Conservation (phyloP, 495 filamentous ascomycete species). For the Xylaria bambusicola region DNA sequence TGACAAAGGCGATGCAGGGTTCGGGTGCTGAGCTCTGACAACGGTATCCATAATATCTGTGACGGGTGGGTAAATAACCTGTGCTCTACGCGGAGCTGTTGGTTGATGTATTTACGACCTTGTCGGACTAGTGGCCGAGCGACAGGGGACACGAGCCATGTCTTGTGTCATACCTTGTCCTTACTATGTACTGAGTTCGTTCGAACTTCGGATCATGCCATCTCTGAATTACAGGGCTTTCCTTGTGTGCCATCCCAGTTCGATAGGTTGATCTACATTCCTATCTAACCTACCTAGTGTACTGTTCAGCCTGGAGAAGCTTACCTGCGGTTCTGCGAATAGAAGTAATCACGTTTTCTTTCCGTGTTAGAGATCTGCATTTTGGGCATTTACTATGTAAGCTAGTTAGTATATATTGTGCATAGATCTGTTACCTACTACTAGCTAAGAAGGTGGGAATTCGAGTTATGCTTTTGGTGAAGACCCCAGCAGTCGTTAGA, state of each 20-base stretch:
- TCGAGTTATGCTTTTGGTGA: too few relatives aligned
- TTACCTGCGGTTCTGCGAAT: too few relatives aligned
- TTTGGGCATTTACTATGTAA: too few relatives aligned
- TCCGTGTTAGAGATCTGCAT: too few relatives aligned
- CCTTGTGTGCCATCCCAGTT: background rate
- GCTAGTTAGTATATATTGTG: too few relatives aligned
- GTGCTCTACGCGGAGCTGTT: background rate
- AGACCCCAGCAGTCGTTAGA: too few relatives aligned
- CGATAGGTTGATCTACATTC: conserved; percentile 3
- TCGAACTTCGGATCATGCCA: background rate
- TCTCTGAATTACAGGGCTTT: background rate
- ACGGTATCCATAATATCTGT: background rate
- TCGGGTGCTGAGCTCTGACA: background rate
- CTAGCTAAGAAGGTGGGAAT: too few relatives aligned
- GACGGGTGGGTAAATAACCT: conserved; percentile 7
- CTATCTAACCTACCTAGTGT: too few relatives aligned
- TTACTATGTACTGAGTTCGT: too few relatives aligned
- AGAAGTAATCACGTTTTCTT: too few relatives aligned
- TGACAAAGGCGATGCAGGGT: background rate
- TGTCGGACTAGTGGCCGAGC: background rate
- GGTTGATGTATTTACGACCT: background rate
- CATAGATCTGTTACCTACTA: too few relatives aligned
- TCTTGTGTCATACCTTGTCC: background rate
- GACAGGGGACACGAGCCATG: background rate
- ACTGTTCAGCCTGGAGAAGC: too few relatives aligned